Base-by-base conservation (phyloP, 805 yeast genomes). In the Candida hispaniensis region DNA sequence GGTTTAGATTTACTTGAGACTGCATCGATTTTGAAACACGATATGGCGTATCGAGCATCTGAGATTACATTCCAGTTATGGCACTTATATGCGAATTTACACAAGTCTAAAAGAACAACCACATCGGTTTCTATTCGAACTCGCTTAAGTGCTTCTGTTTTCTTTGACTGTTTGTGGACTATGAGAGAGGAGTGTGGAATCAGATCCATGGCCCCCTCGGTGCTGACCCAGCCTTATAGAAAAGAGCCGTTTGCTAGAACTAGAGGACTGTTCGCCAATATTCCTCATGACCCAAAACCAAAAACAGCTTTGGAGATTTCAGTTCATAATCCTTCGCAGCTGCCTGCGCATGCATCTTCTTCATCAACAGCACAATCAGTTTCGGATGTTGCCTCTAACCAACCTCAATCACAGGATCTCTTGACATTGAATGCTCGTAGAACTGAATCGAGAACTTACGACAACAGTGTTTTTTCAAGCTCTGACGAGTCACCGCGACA, bases 1-100 rank as follows among this genome's bases (percentile, higher is more conserved):
- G 39, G 51, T 6, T 47, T 52, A 7, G 52, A 50, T 25, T 47
- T 80, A 28, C 74, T 91, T 2, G 69, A 74, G 39, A 73, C 73
- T 41, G 93, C 94, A 0, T 82, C 95, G 0, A 77, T 88, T 17
- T 63, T 82, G 47, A 83, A 83, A 48, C 91, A 86, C 57, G 98
- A 88, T 51, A 75, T 91, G 66, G 82, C 96, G 0, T 82, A 81
- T 53, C 69, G 97, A 45, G 80, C 94, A 0, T 75, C 93, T 28
- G 95, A 94, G 6, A 83, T 91, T 41, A 82, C 91, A 91, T 71
- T 79, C 49, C 85, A 85, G 50, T 76, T 85, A 63, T 88, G 98
- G 98, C 81, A 79, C 41, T 64, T 85, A 41, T 80, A 80, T 55
- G 70, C 77, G 33, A 67, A 77, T 4, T 60, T 85, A 46, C 71